These are phyloP conservation scores for Byssochlamys sp. DNA, from an alignment of 2,329 filamentous ascomycete species.

Conservation along the genomic window DNA sequence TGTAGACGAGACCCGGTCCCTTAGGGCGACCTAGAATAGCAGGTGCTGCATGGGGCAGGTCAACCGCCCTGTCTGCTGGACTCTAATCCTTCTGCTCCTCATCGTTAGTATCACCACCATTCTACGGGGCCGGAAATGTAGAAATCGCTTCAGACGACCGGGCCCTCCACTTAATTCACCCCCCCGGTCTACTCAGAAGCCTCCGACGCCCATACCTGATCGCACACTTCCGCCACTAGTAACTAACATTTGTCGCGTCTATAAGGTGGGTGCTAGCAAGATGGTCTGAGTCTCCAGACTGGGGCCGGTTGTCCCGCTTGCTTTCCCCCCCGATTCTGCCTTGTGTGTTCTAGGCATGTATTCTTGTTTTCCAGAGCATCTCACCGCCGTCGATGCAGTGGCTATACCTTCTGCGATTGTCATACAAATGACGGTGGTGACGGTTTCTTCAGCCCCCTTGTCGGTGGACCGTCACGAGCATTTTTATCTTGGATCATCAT, in stretches of 20 bases:
- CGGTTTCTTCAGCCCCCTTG: slow-evolving; percentile 18
- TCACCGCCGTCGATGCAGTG: slow-evolving; percentile 17
- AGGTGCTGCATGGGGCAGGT: neutral
- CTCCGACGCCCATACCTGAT: neutral
- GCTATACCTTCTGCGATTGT: slow-evolving; percentile 18
- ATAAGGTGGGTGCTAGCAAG: slow-evolving; percentile 5
- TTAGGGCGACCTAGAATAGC: neutral
- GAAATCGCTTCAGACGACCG: neutral
- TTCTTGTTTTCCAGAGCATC: slow-evolving; percentile 15
- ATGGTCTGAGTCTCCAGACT: slow-evolving; percentile 3
- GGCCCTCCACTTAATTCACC: neutral
- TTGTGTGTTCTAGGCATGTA: slow-evolving; percentile 23
- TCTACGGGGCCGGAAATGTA: neutral
- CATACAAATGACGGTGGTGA: slow-evolving; percentile 14
- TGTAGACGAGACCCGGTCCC: neutral
- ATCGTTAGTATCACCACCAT: neutral
- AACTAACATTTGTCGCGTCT: slow-evolving; percentile 5
- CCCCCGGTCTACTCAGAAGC: neutral
- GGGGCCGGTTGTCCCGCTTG: slow-evolving; percentile 3
- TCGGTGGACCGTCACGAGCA: neutral
- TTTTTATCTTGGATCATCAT: neutral
- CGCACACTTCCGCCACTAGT: neutral
- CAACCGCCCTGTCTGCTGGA: neutral
- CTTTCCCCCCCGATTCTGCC: slow-evolving; percentile 23
- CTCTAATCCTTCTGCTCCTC: neutral